These are phyloP conservation scores for Xylaria sp. DNA, from an alignment of 2,329 filamentous ascomycete genomes.

Conservation along the genomic window DNA sequence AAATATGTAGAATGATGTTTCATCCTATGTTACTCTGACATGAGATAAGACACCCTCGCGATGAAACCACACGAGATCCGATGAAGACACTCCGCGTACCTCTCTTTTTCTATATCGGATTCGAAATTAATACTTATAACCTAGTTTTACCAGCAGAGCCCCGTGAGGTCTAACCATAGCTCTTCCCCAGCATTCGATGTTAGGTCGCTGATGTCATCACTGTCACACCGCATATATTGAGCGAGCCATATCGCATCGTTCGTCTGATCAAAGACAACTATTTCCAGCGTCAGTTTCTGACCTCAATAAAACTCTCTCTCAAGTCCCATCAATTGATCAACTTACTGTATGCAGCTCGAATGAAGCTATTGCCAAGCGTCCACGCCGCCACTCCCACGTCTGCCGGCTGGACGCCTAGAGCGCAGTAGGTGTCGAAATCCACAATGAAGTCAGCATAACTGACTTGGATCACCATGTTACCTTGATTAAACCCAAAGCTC, in stretches of 20 bases:
- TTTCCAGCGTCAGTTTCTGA: constrained; percentile 25
- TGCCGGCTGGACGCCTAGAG: constrained; percentile 52
- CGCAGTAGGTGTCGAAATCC: constrained; percentile 51
- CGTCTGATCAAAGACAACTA: constrained; percentile 55
- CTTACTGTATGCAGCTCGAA: constrained; percentile 53
- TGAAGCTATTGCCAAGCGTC: constrained; percentile 54
- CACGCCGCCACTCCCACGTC: constrained; percentile 49
- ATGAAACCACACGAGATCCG: background rate
- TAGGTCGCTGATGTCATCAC: constrained; percentile 50
- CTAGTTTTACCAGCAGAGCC: constrained; percentile 46
- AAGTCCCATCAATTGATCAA: background rate
- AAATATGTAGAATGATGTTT: background rate
- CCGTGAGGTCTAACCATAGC: constrained; percentile 47
- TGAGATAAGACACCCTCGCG: background rate
- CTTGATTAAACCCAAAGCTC: constrained; percentile 59
- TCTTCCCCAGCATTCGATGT: constrained; percentile 49
- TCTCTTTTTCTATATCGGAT: background rate
- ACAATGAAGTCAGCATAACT: constrained; percentile 58
- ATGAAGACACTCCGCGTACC: background rate
- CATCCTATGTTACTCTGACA: background rate
- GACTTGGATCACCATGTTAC: constrained; percentile 56
- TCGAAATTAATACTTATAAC: background rate
- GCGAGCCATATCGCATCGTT: constrained; percentile 54
- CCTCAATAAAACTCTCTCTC: background rate
- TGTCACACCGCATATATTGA: constrained; percentile 53